Percentiles rank a stretch among this genome's conserved stretches.
These are phyloP conservation scores for Singerocomus inundabilis DNA, from an alignment of 1,284 basidiomycete species.

Conservation along the genomic window DNA sequence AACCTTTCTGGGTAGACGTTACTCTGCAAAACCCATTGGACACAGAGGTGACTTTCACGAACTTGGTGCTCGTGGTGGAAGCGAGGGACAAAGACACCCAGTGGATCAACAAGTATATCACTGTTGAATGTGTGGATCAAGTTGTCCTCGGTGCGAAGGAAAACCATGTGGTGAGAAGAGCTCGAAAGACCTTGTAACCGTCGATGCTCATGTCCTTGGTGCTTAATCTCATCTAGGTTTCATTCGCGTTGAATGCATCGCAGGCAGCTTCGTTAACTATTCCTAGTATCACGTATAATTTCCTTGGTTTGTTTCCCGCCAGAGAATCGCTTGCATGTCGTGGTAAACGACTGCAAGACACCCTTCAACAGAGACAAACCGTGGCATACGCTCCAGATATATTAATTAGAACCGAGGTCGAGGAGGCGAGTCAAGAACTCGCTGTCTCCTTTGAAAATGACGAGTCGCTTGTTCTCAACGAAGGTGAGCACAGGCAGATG, in stretches of 20 bases:
- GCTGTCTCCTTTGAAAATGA: constrained; percentile 55
- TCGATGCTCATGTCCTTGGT: constrained; percentile 1
- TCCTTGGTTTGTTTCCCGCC: constrained; percentile 63
- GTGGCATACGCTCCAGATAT: constrained; percentile 67
- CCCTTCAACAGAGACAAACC: constrained; percentile 61
- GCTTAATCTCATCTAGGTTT: constrained; percentile 44
- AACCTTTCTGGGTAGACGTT: constrained; percentile 75
- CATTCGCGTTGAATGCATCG: constrained; percentile 55
- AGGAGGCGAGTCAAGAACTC: constrained; percentile 59
- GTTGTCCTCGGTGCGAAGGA: constrained; percentile 58
- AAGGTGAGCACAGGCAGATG: constrained; percentile 61
- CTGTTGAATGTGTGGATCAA: constrained; percentile 58
- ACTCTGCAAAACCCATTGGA: constrained; percentile 67
- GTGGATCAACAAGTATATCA: constrained; percentile 42
- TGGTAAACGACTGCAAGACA: constrained; percentile 68
- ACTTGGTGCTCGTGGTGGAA: constrained; percentile 57
- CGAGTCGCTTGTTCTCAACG: constrained; percentile 46
- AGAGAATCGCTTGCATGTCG: constrained; percentile 60
- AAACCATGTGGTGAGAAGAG: constrained; percentile 47
- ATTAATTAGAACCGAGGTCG: constrained; percentile 54
- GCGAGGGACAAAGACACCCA: constrained; percentile 32
- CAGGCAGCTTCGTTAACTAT: constrained; percentile 53
- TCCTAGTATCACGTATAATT: constrained; percentile 57
- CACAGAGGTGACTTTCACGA: constrained; percentile 62
- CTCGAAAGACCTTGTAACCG: neutral